phyloP scores from a whole-genome alignment of 768 basidiomycete genomes.

The Lentinula aciculospora region DNA sequence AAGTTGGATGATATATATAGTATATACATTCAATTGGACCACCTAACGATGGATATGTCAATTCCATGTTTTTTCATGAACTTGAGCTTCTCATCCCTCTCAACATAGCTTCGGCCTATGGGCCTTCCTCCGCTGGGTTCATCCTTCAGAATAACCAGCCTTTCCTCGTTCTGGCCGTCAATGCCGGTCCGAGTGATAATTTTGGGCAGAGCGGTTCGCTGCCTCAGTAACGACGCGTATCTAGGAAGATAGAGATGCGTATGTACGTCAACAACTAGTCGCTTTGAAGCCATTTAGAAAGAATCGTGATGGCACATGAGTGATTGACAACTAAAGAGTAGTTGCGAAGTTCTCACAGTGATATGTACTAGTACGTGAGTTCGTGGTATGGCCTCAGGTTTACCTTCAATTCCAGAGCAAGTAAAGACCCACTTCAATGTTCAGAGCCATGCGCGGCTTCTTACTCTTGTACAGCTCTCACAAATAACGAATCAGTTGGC shows the following conservation, averaged over 20 bases:
- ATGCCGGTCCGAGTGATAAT: slow-evolving; percentile 44
- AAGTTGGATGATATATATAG: background rate
- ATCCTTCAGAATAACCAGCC: slow-evolving; percentile 72
- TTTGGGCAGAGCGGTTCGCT: slow-evolving; percentile 58
- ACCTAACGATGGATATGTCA: slow-evolving; percentile 77
- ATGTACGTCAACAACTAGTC: slow-evolving; percentile 68
- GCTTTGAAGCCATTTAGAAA: slow-evolving; percentile 4
- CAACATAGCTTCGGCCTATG: slow-evolving; percentile 83
- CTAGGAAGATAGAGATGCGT: slow-evolving; percentile 82
- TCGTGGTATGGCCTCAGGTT: slow-evolving; percentile 17
- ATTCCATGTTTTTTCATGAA: slow-evolving; percentile 87
- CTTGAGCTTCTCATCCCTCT: slow-evolving; percentile 65
- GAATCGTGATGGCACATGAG: slow-evolving; percentile 1
- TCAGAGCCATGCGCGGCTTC: slow-evolving; percentile 7
- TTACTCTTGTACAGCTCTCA: slow-evolving; percentile 3
- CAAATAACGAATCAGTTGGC: background rate
- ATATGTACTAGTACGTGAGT: slow-evolving; percentile 13
- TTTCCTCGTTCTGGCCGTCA: slow-evolving; percentile 52
- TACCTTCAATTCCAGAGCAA: background rate
- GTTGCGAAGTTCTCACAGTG: slow-evolving; percentile 13
- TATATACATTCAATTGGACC: background rate
- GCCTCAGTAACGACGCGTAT: slow-evolving; percentile 65
- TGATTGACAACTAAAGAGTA: slow-evolving; percentile 5
- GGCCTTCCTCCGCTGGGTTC: slow-evolving; percentile 79
- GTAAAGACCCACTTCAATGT: background rate